phyloP scores from a whole-genome alignment of 768 basidiomycete species.

The Lentinula sp. region DNA sequence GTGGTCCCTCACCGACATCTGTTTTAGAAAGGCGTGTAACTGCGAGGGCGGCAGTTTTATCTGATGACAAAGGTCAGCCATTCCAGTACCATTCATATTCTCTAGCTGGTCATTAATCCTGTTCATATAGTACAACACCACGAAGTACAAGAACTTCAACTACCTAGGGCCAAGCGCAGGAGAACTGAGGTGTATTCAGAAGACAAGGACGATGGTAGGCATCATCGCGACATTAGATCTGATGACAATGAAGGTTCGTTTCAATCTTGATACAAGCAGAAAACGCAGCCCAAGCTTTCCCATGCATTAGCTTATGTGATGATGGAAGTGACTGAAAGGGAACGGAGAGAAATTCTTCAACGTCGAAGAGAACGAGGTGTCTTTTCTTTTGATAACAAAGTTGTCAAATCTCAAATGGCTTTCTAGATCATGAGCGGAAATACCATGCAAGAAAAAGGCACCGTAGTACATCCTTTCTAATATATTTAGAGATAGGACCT shows the following conservation, averaged over 20 bases:
- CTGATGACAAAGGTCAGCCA: neutral
- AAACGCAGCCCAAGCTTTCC: neutral
- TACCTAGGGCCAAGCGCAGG: neutral
- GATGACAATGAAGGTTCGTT: neutral
- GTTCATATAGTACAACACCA: neutral
- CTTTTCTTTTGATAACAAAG: neutral
- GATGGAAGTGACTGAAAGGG: neutral
- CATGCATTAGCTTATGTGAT: neutral
- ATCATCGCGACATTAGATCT: neutral
- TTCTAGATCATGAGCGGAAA: neutral
- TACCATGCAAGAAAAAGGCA: neutral
- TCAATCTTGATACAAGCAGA: neutral
- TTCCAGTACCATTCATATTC: neutral
- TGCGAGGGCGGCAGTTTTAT: neutral
- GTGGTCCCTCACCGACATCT: neutral
- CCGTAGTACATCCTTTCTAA: neutral
- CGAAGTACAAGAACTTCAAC: neutral
- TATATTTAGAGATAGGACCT: neutral
- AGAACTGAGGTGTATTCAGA: neutral
- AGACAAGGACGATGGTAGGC: neutral
- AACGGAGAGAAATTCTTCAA: neutral
- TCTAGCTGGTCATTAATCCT: neutral
- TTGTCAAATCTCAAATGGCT: neutral
- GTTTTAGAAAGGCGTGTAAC: neutral
- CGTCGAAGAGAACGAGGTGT: neutral